Conservation (phyloP, 75 land plant species). For the Pinus albicaulis region DNA sequence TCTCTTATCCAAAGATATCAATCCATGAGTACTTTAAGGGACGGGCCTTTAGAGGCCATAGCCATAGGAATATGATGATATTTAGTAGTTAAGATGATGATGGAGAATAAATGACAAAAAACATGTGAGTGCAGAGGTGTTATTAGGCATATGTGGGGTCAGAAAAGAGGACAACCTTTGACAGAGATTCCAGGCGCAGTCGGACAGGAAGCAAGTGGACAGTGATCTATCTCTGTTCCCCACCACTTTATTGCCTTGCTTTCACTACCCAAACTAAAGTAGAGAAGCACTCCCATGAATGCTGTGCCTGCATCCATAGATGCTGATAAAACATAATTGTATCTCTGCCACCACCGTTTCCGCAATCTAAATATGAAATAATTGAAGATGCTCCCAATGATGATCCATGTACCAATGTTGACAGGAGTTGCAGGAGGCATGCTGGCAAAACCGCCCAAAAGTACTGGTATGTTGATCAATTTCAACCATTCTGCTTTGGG, state of each 20-base stretch:
- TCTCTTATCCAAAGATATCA: too few relatives aligned
- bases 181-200: conserved; percentile 17
- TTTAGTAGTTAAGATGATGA: too few relatives aligned
- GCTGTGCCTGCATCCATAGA: conserved; percentile 27
- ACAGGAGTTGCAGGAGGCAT: conserved; percentile 25
- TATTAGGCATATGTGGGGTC: neutral
- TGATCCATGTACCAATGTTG: conserved; percentile 39
- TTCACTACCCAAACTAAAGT: conserved; percentile 22
- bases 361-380: conserved; percentile 62
- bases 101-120: too few relatives aligned
- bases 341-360: conserved; percentile 85
- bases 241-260: conserved; percentile 54
- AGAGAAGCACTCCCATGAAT: conserved; percentile 19
- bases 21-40: too few relatives aligned
- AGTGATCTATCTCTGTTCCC: conserved; percentile 25
- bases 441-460: conserved; percentile 18
- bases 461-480: conserved; percentile 32
- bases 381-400: conserved; percentile 75
- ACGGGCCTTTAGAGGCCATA: too few relatives aligned
- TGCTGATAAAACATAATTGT: conserved; percentile 60
- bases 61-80: too few relatives aligned
- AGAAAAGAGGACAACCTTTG: conserved; percentile 10
- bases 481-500: conserved; percentile 60
- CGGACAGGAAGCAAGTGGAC: conserved; percentile 26
- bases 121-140: neutral